Percentiles rank a stretch among this genome's conserved stretches.
Conservation (phyloP, 257 asterid genomes). For the Solanum sejunctum region DNA sequence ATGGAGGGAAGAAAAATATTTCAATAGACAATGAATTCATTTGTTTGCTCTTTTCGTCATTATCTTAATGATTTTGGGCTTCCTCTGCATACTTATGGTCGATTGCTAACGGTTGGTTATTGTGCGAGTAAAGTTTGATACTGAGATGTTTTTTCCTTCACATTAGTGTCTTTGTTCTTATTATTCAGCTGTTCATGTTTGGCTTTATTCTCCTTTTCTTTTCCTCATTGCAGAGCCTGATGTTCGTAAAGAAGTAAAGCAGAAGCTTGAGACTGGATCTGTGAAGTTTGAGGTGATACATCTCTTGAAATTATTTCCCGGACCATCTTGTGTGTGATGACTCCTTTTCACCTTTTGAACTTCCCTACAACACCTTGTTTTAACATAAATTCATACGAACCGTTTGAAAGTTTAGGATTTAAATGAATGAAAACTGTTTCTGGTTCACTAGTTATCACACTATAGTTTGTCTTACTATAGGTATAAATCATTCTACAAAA, state of each 20-base stretch:
- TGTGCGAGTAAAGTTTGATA: neutral
- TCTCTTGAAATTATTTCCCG: neutral
- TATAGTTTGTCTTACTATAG: neutral
- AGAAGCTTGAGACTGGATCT: conserved; percentile 79
- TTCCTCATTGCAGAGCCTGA: conserved; percentile 69
- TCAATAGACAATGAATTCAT: neutral
- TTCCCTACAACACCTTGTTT: neutral
- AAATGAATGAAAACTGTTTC: neutral
- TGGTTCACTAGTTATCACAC: neutral
- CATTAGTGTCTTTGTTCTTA: neutral
- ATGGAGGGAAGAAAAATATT: neutral
- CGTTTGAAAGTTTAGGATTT: neutral
- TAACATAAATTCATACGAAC: neutral
- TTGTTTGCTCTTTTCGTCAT: neutral
- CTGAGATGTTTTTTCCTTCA: neutral
- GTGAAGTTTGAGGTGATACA: conserved; percentile 82
- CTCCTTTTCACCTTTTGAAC: neutral
- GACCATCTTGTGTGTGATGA: neutral
- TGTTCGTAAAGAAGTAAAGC: conserved; percentile 86
- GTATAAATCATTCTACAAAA: neutral
- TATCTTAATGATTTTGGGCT: neutral
- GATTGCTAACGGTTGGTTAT: neutral
- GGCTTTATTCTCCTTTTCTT: neutral
- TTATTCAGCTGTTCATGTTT: neutral
- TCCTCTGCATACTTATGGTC: neutral